Evolutionary conservation across 2,329 filamentous ascomycete species (phyloP), one percentile per base, ranked within the genome.

Genomic region (Daldinia eschscholtzii): DNA sequence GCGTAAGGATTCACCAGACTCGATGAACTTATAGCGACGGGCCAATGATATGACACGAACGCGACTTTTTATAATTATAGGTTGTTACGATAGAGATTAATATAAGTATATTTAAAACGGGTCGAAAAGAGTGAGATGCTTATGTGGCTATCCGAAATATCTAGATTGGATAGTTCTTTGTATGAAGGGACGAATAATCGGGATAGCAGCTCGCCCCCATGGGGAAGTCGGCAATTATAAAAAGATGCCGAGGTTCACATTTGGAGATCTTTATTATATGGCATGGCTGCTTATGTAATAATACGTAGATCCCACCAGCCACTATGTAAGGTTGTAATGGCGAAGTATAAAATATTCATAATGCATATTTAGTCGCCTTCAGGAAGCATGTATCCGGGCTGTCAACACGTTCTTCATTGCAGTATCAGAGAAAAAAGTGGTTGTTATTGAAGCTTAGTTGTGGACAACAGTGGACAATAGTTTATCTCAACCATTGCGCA

Each of bases 181-280:
- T 9, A 59, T 57, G 46, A 48, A 55, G 13, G 18, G 30, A 55
- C 26, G 33, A 55, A 37, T 55, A 37, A 55, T 37, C 18, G 10
- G 33, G 33, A 39, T 55, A 7, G 33, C 52, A 37, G 30, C 52
- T 55, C 33, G 33, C 52, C 61, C 61, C 66, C 66, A 65, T 68
- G 61, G 66, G 66, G 66, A 64, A 62, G 7, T 55, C 37, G 61
- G 55, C 53, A 42, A 35, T 57, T 46, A 46, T 61, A 28, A 13
- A 13, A 12, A 55, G 73, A 77, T 53, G 72, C 74, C 9, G 77
- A 79, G 65, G 64, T 78, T 37, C 20, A 70, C 0, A 71, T 26
- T 35, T 23, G 23, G n/a, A 55, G 30, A 37, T 55, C n/a, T 30
- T 26, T 55, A 23, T 23, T n/a, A n/a, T n/a, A n/a, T 33, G 33